A percentile compares a stretch with the other conserved stretches of the same genome.
These are phyloP conservation scores for Aquanectria penicillioides DNA, from an alignment of 2,329 filamentous ascomycete genomes.

Conservation along the genomic window DNA sequence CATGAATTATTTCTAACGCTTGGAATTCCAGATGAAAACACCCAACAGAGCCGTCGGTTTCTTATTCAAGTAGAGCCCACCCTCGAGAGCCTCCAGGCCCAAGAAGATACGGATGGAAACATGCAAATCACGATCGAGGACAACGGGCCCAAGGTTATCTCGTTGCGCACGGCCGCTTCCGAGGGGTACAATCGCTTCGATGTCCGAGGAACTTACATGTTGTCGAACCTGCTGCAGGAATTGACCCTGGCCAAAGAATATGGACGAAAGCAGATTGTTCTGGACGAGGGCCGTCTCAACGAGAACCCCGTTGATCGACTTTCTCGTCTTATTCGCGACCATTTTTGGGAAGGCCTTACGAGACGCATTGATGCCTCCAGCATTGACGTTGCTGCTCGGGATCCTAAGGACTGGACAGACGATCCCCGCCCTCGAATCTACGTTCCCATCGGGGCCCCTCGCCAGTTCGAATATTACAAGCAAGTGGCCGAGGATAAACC, in stretches of 20 bases:
- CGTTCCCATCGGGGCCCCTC: slow-evolving; percentile 82
- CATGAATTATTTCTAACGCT: neutral
- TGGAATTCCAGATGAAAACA: slow-evolving; percentile 72
- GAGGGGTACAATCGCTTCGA: slow-evolving; percentile 89
- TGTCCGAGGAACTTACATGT: slow-evolving; percentile 94
- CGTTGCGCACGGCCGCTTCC: slow-evolving; percentile 85
- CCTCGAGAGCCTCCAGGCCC: slow-evolving; percentile 78
- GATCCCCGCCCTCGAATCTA: slow-evolving; percentile 94
- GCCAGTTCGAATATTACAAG: slow-evolving; percentile 90
- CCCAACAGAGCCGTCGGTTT: slow-evolving; percentile 77
- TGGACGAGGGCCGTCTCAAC: slow-evolving; percentile 90
- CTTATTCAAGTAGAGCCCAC: slow-evolving; percentile 88
- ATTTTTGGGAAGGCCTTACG: slow-evolving; percentile 94
- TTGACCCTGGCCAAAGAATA: slow-evolving; percentile 92
- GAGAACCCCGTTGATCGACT: slow-evolving; percentile 95
- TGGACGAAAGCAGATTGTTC: slow-evolving; percentile 86
- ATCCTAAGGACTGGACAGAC: slow-evolving; percentile 95
- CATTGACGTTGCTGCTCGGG: slow-evolving; percentile 85
- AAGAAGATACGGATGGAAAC: slow-evolving; percentile 94
- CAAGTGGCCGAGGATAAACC: slow-evolving; percentile 81
- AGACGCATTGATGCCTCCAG: slow-evolving; percentile 88
- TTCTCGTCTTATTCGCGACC: slow-evolving; percentile 84
- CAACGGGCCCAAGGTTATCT: slow-evolving; percentile 88
- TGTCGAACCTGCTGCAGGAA: slow-evolving; percentile 96
- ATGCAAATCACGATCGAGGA: slow-evolving; percentile 99